phyloP scores from a whole-genome alignment of 78 protist genomes.

The Dictyostelium capitatum region DNA sequence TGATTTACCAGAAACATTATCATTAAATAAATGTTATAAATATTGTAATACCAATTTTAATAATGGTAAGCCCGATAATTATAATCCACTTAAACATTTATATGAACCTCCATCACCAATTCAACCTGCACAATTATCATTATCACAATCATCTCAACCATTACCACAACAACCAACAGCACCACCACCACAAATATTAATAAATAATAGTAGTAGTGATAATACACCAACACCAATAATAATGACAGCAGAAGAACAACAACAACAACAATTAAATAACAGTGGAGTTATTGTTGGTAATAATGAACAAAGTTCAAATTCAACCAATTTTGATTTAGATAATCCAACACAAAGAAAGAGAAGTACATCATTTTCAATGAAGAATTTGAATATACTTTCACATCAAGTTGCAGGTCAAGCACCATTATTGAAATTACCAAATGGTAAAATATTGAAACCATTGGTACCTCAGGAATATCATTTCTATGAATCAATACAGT shows the following conservation, averaged over 20 bases:
- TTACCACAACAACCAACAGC: conserved; percentile 2
- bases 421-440: conserved; percentile 71
- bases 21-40: conserved; percentile 3
- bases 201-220: neutral
- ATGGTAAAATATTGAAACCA: conserved; percentile 74
- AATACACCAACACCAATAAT: conserved; percentile 12
- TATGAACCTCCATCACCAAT: conserved; percentile 9
- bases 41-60: conserved; percentile 13
- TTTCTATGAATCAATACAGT: conserved; percentile 56
- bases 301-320: conserved; percentile 35
- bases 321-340: conserved; percentile 15
- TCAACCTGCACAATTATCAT: neutral
- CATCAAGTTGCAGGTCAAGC: conserved; percentile 81
- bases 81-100: conserved; percentile 31
- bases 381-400: conserved; percentile 45
- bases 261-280: neutral
- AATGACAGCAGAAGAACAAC: neutral
- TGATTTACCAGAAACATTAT: neutral
- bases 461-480: conserved; percentile 61
- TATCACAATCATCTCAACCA: conserved; percentile 7
- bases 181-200: neutral
- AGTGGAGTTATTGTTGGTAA: neutral
- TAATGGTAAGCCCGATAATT: neutral
- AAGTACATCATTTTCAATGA: conserved; percentile 53
- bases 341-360: conserved; percentile 27